Conservation (phyloP, 2,329 filamentous ascomycete species). For the Diaporthe eres region DNA sequence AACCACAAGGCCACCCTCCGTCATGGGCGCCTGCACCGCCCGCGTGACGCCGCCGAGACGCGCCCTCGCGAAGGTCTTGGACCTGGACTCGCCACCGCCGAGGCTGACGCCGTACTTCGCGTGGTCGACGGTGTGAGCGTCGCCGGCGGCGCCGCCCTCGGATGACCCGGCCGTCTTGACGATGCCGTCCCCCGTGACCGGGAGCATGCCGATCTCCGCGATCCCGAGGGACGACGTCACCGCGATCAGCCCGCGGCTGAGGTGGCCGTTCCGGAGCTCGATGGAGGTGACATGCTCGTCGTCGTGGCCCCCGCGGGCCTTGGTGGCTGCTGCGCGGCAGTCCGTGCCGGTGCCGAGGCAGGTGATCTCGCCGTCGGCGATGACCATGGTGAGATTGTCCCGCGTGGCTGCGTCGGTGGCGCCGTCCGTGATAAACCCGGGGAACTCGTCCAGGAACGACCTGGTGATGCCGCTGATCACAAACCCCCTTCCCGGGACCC, state of each 20-base stretch:
- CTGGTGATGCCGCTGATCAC: slow-evolving; percentile 55
- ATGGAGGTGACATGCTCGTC: slow-evolving; percentile 49
- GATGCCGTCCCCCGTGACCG: slow-evolving; percentile 62
- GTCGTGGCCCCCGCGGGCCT: neutral
- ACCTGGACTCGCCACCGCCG: slow-evolving; percentile 48
- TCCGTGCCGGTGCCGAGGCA: slow-evolving; percentile 53
- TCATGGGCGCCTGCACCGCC: slow-evolving; percentile 56
- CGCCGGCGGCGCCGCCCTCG: slow-evolving; percentile 41
- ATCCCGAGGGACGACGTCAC: slow-evolving; percentile 64
- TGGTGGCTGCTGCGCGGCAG: slow-evolving; percentile 46
- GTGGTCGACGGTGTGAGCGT: slow-evolving; percentile 51
- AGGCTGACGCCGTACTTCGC: slow-evolving; percentile 59
- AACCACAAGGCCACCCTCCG: slow-evolving; percentile 49
- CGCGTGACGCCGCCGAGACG: slow-evolving; percentile 60
- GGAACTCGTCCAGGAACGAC: slow-evolving; percentile 51
- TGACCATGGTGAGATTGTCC: slow-evolving; percentile 54
- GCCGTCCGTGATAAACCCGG: slow-evolving; percentile 16
- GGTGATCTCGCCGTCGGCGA: slow-evolving; percentile 56
- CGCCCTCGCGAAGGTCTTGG: slow-evolving; percentile 56
- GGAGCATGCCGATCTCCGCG: slow-evolving; percentile 61
- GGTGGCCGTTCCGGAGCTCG: slow-evolving; percentile 59
- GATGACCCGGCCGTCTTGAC: slow-evolving; percentile 46
- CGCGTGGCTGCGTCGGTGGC: neutral
- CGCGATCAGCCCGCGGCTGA: slow-evolving; percentile 64
- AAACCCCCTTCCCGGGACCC: slow-evolving; percentile 46